Evolutionary conservation across 345 rosid species (phyloP), one percentile per base, ranked within the genome.

Genomic region (Zanthoxylum bungeanum): DNA sequence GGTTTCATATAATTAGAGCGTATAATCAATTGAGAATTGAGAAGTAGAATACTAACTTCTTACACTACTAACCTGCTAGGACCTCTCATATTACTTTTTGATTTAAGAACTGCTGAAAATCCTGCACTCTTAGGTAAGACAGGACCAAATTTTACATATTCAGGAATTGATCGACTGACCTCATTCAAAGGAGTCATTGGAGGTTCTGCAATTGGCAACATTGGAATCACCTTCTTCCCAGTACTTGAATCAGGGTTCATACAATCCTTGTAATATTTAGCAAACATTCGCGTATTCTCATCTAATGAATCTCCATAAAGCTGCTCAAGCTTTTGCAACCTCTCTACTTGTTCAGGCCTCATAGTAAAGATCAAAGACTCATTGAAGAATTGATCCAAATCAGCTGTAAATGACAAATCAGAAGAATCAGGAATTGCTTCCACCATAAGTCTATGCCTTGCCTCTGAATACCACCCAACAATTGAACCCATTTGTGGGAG

Each of bases 131-230:
- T 82, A 2, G 87, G 91, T 76, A 89, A 72, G 68, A 85, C 79
- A 25, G 93, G 91, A 64, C 91, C 87, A 7, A 86, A 88, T 72
- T 83, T 86, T 9, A 86, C 84, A 60, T 83, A 86, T 72, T 86
- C 89, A 39, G 91, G 91, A 69, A 85, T 82, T 4, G 84, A 74
- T 4, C 76, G 50, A 76, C 86, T 85, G 50, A 84, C 75, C 69
- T 87, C 89, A 39, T 78, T 85, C 77, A 75, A 66, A 62, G 91
- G 91, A 75, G 87, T 85, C 88, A 79, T 73, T 0, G 93, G 93
- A 33, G 93, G 93, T 34, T 87, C 93, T 12, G 87, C 88, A 34
- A 85, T 87, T 0, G 93, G 91, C 37, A 89, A 34, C 89, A 86
- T 83, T 17, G 91, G 91, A 44, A 81, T 71, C 52, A 70, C 83